These are phyloP conservation scores for Coemansia sp. DNA, from an alignment of 192 early-diverging fungal species.

Conservation along the genomic window DNA sequence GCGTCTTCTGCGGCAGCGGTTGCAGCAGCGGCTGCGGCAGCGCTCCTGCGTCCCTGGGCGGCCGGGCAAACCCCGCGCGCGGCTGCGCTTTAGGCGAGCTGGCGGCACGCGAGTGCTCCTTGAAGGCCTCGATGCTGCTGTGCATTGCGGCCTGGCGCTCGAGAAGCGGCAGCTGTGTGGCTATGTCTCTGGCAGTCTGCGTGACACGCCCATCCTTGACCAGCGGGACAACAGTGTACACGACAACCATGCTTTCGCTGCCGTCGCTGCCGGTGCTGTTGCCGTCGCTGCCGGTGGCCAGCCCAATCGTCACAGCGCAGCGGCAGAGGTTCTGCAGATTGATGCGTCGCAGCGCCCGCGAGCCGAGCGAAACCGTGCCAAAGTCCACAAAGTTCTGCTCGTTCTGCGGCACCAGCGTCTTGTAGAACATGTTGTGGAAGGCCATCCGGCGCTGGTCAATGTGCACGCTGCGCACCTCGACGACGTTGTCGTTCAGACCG, in stretches of 20 bases:
- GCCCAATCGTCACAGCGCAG: slow-evolving; percentile 32
- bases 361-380: slow-evolving; percentile 82
- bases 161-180: slow-evolving; percentile 36
- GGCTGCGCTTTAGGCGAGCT: slow-evolving; percentile 1
- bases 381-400: slow-evolving; percentile 95
- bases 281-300: slow-evolving; percentile 24
- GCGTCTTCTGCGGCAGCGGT: no score
- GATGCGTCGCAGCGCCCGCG: slow-evolving; percentile 74
- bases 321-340: slow-evolving; percentile 82
- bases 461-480: slow-evolving; percentile 90
- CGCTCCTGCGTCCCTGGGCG: background rate
- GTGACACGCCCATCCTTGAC: slow-evolving; percentile 7
- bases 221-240: slow-evolving; percentile 19
- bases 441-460: slow-evolving; percentile 97
- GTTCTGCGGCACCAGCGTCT: slow-evolving; percentile 73
- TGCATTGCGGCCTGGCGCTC: slow-evolving; percentile 54
- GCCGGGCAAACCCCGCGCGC: background rate
- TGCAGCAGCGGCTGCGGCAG: background rate
- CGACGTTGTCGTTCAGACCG: slow-evolving; percentile 82
- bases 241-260: slow-evolving; percentile 35
- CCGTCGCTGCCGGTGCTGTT: slow-evolving; percentile 9
- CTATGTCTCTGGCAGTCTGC: slow-evolving; percentile 25
- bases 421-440: slow-evolving; percentile 95
- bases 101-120: slow-evolving; percentile 21
- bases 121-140: slow-evolving; percentile 37